Base-by-base conservation (phyloP, 1,284 basidiomycete species). In the Neolentinus lepideus region DNA sequence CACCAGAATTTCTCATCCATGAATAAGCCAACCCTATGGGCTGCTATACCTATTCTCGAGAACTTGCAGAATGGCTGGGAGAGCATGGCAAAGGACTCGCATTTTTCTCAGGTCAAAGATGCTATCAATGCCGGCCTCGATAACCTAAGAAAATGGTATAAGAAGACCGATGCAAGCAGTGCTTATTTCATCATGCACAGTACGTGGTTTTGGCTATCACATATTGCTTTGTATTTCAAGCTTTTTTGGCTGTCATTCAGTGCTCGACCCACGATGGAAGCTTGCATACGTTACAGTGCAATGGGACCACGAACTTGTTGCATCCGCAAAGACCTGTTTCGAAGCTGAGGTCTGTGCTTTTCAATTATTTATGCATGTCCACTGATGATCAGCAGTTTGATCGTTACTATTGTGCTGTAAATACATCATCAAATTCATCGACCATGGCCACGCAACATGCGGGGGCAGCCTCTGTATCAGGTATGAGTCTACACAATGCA, bases 111-210 rank as follows among this genome's bases (percentile, higher is more conserved):
- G 9, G 51, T 69, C 21, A 43, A 55, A 10, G 51, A 54, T 21
- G 59, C 62, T 1, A 60, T 69, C 43, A 12, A 59, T 29, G 60
- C 60, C 14, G 68, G 68, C 0, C 52, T 69, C 2, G 58, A 53
- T 8, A 70, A 66, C 47, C 25, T 69, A 11, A 31, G 57, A 22
- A 70, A 69, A 54, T 69, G 66, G 68, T 66, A 69, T 56, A 22
- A 52, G 2, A 63, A 61, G 22, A 60, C 61, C 8, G 62, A 64
- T 52, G 51, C 62, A 35, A 63, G 59, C 1, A 56, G 65, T 59
- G 61, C 59, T 25, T 69, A 67, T 53, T 68, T 67, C 52, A 62
- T 67, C 35, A 64, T 59, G 54, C 56, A 67, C 24, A 21, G 47
- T 50, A 50, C 9, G 60, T 63, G 65, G 53, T 38, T 56, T 53